Evolutionary conservation across 129 eudicot genomes (phyloP), one percentile per base, ranked within the genome.

Genomic region (Scalesia atractyloides): DNA sequence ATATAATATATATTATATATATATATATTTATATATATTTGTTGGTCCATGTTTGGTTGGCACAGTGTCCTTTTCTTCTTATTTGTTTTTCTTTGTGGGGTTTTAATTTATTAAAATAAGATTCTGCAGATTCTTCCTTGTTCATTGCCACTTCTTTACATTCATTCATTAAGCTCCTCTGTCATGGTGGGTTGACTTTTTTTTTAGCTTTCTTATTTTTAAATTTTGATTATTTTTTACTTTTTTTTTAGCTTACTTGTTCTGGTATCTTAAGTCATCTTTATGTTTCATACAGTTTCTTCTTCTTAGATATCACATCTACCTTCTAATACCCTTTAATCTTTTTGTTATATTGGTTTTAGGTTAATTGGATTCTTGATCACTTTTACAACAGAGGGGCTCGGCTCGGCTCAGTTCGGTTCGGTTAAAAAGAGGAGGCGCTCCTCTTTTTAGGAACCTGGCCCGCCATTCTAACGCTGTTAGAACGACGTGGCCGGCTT

Each of bases 401-500:
- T n/a, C 52, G 58, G 52, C 4, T 64, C 74, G 53, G 63, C 47
- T 17, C 52, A 52, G 52, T 7, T 64, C 74, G 59, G 63, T 51
- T 17, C n/a, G n/a, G n/a, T n/a, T n/a, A n/a, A 92, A 76, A 81
- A 96, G 86, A 72, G 96, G 96, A 56, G 98, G 65, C 98, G 14
- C 80, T 92, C 34, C 26, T 81, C 30, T 89, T 86, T 78, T 73
- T 92, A 82, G 98, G 98, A 14, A 89, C 98, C 60, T 89, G 98
- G 98, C 98, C 98, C 37, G 96, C 98, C 57, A 46, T 92, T 37
- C 37, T 92, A 69, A 86, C 94, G 11, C 82, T 84, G 59, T 78
- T 92, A 41, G 98, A 92, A 73, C 77, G 96, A 54, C 91, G 98
- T 0, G 98, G 98, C 34, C 94, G 98, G 2, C 87, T 92, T 76